Conservation (phyloP, 345 rosid genomes). For the Brassica juncea region DNA sequence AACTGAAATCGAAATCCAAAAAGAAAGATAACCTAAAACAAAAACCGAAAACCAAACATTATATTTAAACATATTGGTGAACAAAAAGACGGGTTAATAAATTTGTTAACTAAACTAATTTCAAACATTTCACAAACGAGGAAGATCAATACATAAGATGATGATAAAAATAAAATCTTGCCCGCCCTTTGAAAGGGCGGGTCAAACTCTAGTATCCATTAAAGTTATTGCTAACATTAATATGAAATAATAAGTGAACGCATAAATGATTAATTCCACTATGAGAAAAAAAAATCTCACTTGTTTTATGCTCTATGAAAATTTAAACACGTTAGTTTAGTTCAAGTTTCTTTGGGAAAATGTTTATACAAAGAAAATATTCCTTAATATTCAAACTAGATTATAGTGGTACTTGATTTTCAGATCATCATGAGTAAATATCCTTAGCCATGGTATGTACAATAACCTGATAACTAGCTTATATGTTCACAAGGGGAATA, state of each 20-base stretch:
- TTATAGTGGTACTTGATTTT: neutral
- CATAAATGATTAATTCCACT: neutral
- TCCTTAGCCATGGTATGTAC: slow-evolving; percentile 16
- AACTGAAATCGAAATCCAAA: no score
- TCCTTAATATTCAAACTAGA: neutral
- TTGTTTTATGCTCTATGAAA: neutral
- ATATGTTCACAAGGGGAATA: slow-evolving; percentile 37
- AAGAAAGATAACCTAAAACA: no score
- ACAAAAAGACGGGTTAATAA: no score
- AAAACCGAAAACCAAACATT: no score
- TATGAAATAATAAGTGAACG: neutral
- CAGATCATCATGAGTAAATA: slow-evolving; percentile 7
- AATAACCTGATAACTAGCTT: slow-evolving; percentile 30
- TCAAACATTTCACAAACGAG: no score
- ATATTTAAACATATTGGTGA: no score
- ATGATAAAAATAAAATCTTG: no score
- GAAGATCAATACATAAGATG: no score
- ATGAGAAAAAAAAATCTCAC: neutral
- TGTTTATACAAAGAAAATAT: neutral
- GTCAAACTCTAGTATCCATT: no score
- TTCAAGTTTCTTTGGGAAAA: neutral
- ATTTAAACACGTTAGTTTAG: neutral
- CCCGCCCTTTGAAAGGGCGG: no score
- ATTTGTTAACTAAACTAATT: no score
- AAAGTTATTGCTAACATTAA: neutral